These are phyloP conservation scores for Chalciporus piperatus DNA, from an alignment of 768 basidiomycete species.

Conservation along the genomic window DNA sequence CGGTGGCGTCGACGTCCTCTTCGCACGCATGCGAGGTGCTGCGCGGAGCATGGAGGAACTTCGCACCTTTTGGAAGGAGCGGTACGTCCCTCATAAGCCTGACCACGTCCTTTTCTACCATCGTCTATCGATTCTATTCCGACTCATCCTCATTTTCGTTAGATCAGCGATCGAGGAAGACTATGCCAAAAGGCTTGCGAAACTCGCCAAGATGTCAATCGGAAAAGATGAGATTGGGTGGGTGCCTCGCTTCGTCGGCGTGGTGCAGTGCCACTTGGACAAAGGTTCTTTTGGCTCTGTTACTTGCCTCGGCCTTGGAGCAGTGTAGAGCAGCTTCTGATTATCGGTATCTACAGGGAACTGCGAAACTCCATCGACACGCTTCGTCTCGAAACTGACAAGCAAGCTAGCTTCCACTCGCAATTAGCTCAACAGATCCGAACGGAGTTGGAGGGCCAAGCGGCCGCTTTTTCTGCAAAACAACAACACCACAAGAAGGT, in stretches of 20 bases:
- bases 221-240: slow-evolving; percentile 95
- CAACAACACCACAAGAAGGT: slow-evolving; percentile 73
- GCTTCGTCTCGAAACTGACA: slow-evolving; percentile 78
- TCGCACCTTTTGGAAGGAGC: slow-evolving; percentile 87
- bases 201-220: slow-evolving; percentile 70
- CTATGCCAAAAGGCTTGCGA: slow-evolving; percentile 81
- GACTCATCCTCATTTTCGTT: neutral
- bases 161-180: slow-evolving; percentile 94
- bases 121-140: neutral
- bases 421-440: slow-evolving; percentile 74
- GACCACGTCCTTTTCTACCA: slow-evolving; percentile 1
- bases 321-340: slow-evolving; percentile 15
- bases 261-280: neutral
- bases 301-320: neutral
- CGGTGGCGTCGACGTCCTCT: slow-evolving; percentile 87
- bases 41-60: slow-evolving; percentile 87
- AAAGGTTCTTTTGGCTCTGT: neutral
- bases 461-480: slow-evolving; percentile 55
- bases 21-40: slow-evolving; percentile 86
- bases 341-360: slow-evolving; percentile 51
- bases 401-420: slow-evolving; percentile 70
- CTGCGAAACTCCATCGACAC: slow-evolving; percentile 79
- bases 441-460: slow-evolving; percentile 68
- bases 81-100: slow-evolving; percentile 48
- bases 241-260: slow-evolving; percentile 29